These are phyloP conservation scores for Colletotrichum chrysophilum DNA, from an alignment of 2,329 filamentous ascomycete genomes.

Conservation along the genomic window DNA sequence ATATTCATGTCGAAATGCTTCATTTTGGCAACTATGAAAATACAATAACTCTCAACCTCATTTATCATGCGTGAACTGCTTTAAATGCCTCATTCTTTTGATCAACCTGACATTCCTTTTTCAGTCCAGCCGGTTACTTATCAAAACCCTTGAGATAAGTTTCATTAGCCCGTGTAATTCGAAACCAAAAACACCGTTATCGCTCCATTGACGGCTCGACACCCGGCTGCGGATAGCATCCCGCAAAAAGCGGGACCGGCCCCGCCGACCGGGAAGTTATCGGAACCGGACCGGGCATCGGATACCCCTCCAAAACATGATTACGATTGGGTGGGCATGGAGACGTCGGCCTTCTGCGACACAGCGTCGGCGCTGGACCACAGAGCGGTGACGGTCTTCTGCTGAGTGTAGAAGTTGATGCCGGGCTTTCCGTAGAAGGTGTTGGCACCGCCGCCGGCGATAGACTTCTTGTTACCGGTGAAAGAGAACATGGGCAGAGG, in stretches of 20 bases:
- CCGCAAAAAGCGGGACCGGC: neutral
- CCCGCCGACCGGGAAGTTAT: neutral
- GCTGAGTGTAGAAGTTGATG: conserved; percentile 93
- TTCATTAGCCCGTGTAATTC: neutral
- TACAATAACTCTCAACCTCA: neutral
- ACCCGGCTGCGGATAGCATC: neutral
- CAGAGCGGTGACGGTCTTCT: conserved; percentile 94
- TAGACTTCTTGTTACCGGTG: conserved; percentile 83
- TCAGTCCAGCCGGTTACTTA: neutral
- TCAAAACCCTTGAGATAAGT: neutral
- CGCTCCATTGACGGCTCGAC: neutral
- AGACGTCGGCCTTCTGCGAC: conserved; percentile 81
- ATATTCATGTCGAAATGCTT: neutral
- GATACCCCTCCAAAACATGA: neutral
- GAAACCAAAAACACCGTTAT: neutral
- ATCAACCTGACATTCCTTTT: neutral
- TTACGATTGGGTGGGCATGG: conserved; percentile 73
- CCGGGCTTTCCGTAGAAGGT: conserved; percentile 96
- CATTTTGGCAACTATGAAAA: neutral
- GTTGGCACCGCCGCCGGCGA: conserved; percentile 89
- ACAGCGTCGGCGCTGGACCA: conserved; percentile 89
- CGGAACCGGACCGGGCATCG: neutral
- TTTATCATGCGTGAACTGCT: neutral
- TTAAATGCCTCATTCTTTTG: neutral
- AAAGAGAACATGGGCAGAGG: conserved; percentile 76